Conservation (phyloP, 2,329 filamentous ascomycete species). For the Chaetomiaceae sp. region DNA sequence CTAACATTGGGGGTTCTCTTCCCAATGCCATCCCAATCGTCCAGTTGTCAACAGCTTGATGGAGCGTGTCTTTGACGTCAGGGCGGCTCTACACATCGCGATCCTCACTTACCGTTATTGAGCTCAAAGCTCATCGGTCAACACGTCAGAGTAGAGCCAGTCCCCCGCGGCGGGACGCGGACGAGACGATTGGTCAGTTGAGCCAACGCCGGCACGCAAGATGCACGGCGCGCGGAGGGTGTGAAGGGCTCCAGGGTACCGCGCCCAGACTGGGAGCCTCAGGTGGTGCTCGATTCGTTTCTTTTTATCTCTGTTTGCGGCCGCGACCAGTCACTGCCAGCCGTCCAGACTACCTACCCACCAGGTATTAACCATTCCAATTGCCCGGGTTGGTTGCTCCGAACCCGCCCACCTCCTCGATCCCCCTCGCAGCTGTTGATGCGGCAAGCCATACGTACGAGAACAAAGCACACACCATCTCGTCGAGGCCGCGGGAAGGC, state of each 20-base stretch:
- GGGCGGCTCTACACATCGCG: conserved; percentile 5
- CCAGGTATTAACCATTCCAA: no score
- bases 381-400: no score
- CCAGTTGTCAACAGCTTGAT: no score
- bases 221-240: no score
- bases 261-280: no score
- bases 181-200: conserved; percentile 21
- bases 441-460: conserved; percentile 18
- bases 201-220: conserved; percentile 3
- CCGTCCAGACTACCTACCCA: no score
- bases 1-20: no score
- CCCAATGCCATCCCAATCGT: no score
- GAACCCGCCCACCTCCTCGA: conserved; percentile 1
- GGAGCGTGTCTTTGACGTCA: neutral
- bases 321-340: no score
- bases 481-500: conserved; percentile 8
- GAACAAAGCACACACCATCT: conserved; percentile 14
- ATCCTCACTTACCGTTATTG: conserved; percentile 1
- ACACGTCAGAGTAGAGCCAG: conserved; percentile 8
- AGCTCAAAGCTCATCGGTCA: conserved; percentile 22
- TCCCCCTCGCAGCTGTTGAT: neutral
- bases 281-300: no score
- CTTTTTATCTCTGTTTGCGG: no score
- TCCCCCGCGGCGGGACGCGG: neutral
- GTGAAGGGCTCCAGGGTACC: no score